Evolutionary conservation across 2,329 filamentous ascomycete species (phyloP).

Genomic region (Niveomyces coronatus): DNA sequence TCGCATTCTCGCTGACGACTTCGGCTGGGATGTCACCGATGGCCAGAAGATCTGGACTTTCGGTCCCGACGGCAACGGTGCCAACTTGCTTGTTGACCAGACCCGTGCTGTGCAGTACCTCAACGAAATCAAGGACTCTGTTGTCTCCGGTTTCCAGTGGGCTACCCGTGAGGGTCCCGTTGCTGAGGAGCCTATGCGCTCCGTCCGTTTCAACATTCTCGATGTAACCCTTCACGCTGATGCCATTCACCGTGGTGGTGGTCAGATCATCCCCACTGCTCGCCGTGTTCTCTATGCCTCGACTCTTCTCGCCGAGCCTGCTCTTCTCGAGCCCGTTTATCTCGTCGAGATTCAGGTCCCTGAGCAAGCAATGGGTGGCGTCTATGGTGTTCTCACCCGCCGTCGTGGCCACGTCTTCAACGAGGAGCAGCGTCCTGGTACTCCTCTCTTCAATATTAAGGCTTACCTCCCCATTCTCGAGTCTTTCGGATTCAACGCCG

Average conservation of each 20-base stretch:
- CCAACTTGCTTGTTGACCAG: conserved; percentile 98
- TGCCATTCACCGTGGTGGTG: conserved; percentile 99
- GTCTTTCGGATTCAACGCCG: conserved; percentile 98
- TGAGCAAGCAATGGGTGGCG: conserved; percentile 98
- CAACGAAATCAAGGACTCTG: conserved; percentile 99
- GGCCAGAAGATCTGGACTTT: conserved; percentile 99
- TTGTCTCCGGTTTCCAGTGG: conserved; percentile 99
- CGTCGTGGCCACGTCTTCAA: conserved; percentile 98
- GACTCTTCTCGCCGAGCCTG: conserved; percentile 80
- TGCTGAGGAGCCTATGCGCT: conserved; percentile 96
- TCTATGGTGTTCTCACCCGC: conserved; percentile 97
- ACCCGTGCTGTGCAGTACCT: conserved; percentile 99
- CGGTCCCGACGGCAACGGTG: conserved; percentile 92
- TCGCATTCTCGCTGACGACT: conserved; percentile 90
- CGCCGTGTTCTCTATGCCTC: conserved; percentile 96
- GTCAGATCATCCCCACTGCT: conserved; percentile 95
- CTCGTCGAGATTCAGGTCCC: conserved; percentile 98
- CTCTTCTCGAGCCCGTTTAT: conserved; percentile 95
- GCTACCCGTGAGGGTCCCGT: conserved; percentile 94
- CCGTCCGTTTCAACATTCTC: conserved; percentile 95
- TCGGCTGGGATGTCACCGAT: conserved; percentile 98
- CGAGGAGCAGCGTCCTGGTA: conserved; percentile 97
- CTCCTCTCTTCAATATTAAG: conserved; percentile 99
- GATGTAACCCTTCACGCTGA: conserved; percentile 99
- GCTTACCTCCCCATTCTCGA: conserved; percentile 93